Conservation (phyloP, 305 asterid species). For the Euphrasia arctica region DNA sequence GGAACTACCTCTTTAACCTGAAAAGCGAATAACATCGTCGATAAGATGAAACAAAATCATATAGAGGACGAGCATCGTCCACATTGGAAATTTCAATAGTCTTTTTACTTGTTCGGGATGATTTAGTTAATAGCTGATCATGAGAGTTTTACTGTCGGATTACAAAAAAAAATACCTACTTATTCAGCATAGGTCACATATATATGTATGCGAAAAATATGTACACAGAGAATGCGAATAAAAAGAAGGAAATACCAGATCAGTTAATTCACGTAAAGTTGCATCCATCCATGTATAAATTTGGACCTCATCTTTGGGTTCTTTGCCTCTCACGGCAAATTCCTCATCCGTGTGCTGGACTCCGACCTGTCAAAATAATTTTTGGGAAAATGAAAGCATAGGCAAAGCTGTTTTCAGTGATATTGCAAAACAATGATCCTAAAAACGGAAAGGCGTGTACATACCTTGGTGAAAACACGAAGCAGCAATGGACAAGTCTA, state of each 20-base stretch:
- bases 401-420: neutral
- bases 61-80: neutral
- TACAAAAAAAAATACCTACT: too few species aligned
- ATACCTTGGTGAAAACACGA: conserved; percentile 91
- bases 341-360: conserved; percentile 76
- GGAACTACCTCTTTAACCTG: conserved; percentile 98
- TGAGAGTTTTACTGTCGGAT: too few species aligned
- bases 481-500: conserved; percentile 84
- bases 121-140: too few species aligned
- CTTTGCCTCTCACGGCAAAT: conserved; percentile 96
- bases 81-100: neutral
- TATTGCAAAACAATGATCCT: too few species aligned
- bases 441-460: conserved; percentile 12
- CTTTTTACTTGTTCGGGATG: too few species aligned
- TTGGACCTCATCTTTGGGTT: conserved; percentile 98
- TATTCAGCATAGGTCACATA: too few species aligned
- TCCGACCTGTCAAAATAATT: conserved; percentile 53
- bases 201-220: too few species aligned
- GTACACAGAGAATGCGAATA: too few species aligned
- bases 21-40: conserved; percentile 20
- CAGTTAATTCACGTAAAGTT: conserved; percentile 92
- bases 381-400: conserved; percentile 9
- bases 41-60: neutral
- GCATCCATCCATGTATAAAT: conserved; percentile 99
- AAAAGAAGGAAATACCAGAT: conserved; percentile 54